phyloP scores from a whole-genome alignment of 352 stramenopile genomes.

The Pythium utonaiense region DNA sequence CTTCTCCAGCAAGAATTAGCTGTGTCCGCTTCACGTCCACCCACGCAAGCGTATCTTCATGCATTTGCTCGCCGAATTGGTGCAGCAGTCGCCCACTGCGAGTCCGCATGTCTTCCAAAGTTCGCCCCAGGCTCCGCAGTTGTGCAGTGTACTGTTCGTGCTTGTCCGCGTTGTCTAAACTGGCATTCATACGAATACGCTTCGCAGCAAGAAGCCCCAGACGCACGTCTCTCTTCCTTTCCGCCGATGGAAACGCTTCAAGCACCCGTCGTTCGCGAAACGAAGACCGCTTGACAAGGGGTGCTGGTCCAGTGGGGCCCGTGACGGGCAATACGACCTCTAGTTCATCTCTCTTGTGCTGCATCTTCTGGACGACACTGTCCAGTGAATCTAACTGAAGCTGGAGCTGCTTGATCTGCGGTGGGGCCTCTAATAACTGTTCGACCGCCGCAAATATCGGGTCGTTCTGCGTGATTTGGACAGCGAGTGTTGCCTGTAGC shows the following conservation, averaged over 20 bases:
- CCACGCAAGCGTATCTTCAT: conserved; percentile 9
- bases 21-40: conserved; percentile 1
- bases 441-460: conserved; percentile 24
- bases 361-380: conserved; percentile 1
- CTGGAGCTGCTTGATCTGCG: conserved; percentile 19
- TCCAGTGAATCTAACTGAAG: conserved; percentile 19
- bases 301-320: conserved; percentile 2
- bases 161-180: neutral
- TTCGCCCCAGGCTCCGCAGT: neutral
- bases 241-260: conserved; percentile 9
- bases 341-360: conserved; percentile 9
- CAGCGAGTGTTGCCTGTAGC: conserved; percentile 18
- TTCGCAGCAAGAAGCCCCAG: conserved; percentile 15
- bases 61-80: conserved; percentile 22
- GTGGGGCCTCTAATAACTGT: conserved; percentile 14
- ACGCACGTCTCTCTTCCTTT: conserved; percentile 16
- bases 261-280: conserved; percentile 11
- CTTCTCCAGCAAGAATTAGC: neutral
- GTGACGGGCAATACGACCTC: neutral
- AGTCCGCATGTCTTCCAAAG: conserved; percentile 16
- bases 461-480: conserved; percentile 22
- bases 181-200: conserved; percentile 2
- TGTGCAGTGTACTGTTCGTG: conserved; percentile 11
- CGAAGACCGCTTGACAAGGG: conserved; percentile 17
- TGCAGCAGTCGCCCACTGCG: conserved; percentile 15